Percentiles rank a stretch among this genome's conserved stretches.
Evolutionary conservation across 1,139 yeast genomes (phyloP).

Genomic region (Lodderomyces pseudojiufengensis): DNA sequence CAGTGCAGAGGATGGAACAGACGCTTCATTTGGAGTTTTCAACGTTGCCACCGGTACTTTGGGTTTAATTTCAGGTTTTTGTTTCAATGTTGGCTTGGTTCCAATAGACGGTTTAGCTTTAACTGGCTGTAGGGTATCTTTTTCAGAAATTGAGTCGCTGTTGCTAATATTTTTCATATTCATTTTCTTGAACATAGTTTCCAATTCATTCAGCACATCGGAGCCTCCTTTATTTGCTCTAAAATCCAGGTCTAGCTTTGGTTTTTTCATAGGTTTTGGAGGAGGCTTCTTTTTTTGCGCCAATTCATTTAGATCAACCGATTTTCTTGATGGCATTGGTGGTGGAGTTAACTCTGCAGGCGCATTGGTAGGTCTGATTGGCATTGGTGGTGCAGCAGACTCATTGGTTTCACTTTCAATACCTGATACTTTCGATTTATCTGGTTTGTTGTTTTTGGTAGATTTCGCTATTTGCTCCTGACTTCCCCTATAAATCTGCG

Average conservation of each 20-base stretch:
- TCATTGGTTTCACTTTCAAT: too few relatives aligned
- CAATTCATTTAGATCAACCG: slow-evolving; percentile 2
- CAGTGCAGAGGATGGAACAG: slow-evolving; percentile 8
- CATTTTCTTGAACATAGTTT: slow-evolving; percentile 12
- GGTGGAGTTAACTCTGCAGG: slow-evolving; percentile 5
- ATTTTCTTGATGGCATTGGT: slow-evolving; percentile 2
- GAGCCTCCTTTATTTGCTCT: slow-evolving; percentile 27
- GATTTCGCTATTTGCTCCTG: slow-evolving; percentile 2
- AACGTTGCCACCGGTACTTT: slow-evolving; percentile 6
- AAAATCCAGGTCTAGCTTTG: slow-evolving; percentile 14
- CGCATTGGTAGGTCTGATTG: slow-evolving; percentile 6
- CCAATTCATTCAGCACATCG: slow-evolving; percentile 13
- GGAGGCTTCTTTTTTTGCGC: slow-evolving; percentile 30
- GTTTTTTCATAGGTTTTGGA: slow-evolving; percentile 38
- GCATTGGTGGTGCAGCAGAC: slow-evolving; percentile 11
- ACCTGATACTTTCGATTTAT: not conserved
- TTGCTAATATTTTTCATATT: slow-evolving; percentile 6
- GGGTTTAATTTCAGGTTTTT: slow-evolving; percentile 16
- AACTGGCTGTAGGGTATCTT: slow-evolving; percentile 4
- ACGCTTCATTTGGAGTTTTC: slow-evolving; percentile 5
- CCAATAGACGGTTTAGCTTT: slow-evolving; percentile 8
- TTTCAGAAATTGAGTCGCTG: slow-evolving; percentile 1
- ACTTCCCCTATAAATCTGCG: slow-evolving; percentile 14
- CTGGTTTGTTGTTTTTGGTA: not conserved
- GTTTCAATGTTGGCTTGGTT: slow-evolving; percentile 12